Base-by-base conservation (phyloP, 2,329 filamentous ascomycete genomes). In the Verticillium tricorpus region DNA sequence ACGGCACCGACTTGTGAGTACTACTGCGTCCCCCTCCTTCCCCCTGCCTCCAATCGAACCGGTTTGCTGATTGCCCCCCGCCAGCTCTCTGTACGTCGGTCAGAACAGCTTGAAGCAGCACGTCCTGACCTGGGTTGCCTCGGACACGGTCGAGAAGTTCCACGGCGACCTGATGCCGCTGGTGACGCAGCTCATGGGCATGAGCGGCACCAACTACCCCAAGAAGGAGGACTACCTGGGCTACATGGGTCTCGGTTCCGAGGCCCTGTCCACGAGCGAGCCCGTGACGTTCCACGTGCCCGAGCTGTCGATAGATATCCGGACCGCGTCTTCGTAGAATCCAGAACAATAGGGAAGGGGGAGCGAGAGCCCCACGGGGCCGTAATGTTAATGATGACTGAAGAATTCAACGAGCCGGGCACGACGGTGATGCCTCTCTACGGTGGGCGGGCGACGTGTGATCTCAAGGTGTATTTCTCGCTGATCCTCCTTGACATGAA, bases 191-290 rank as follows among this genome's bases (percentile, higher is more conserved):
- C 74, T 81, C 2, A 69, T 78, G 34, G 66, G 66, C 5, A 62
- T 76, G 60, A 66, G 70, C 31, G 69, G 73, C 4, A 60, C 69
- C 12, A 63, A 70, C 37, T 80, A 74, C 64, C 80, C 80, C 11
- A 72, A 69, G 0, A 63, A 69, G 0, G 63, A 69, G 1, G 78
- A 82, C 66, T 84, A 82, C 67, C 69, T 85, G 19, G 82, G 82
- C 22, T 81, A 83, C 64, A 72, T 84, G 66, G 75, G 75, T 56
- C 80, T 85, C 64, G 83, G 83, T 25, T 78, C 79, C 15, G 83
- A 85, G 68, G 75, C 81, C 0, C 81, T 80, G 69, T 78, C 71
- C 6, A 72, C 77, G 8, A 61, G 68, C 28, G 66, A 69, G 4
- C 78, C 77, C 45, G 81, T 84, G 58, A 85, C 82, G 1, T 83